Evolutionary conservation across 2,329 filamentous ascomycete genomes (phyloP).

Genomic region (Paraphoma chrysanthemicola): DNA sequence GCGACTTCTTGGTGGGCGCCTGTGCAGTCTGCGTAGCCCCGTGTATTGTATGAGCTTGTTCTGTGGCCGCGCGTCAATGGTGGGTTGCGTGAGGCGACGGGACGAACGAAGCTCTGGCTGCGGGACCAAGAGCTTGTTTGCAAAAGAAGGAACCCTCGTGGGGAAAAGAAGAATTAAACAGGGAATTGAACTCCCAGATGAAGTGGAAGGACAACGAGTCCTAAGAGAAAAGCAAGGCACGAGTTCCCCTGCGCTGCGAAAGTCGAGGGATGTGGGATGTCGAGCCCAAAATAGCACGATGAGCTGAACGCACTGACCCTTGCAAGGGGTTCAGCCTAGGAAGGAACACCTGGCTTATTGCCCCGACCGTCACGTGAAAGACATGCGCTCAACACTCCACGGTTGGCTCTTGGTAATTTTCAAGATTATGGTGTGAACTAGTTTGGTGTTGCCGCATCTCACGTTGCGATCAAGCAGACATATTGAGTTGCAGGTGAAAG

Average conservation of each 20-base stretch:
- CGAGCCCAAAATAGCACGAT: conserved; percentile 4
- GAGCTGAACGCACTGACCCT: conserved; percentile 1
- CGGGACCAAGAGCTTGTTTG: conserved; percentile 1
- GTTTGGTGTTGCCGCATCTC: no score
- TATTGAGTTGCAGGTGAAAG: background rate
- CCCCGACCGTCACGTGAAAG: conserved; percentile 3
- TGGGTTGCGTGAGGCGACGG: conserved; percentile 3
- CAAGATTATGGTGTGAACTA: no score
- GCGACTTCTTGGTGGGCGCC: background rate
- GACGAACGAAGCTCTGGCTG: background rate
- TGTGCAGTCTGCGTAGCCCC: conserved; percentile 4
- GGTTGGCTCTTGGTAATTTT: no score
- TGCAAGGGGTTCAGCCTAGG: background rate
- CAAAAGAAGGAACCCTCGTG: conserved; percentile 1
- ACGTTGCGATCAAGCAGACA: no score
- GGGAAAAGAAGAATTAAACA: conserved; percentile 12
- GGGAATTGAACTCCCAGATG: conserved; percentile 17
- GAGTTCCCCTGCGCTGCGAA: conserved; percentile 7
- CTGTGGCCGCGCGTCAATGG: conserved; percentile 8
- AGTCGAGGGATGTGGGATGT: conserved; percentile 2
- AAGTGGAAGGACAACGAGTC: conserved; percentile 11
- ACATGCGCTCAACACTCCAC: background rate
- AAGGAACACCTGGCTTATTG: conserved; percentile 5
- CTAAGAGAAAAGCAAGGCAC: conserved; percentile 7
- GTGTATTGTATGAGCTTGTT: conserved; percentile 11